These are phyloP conservation scores for Entelexis sorbosivorans DNA, from an alignment of 1,139 yeast species.

Conservation along the genomic window DNA sequence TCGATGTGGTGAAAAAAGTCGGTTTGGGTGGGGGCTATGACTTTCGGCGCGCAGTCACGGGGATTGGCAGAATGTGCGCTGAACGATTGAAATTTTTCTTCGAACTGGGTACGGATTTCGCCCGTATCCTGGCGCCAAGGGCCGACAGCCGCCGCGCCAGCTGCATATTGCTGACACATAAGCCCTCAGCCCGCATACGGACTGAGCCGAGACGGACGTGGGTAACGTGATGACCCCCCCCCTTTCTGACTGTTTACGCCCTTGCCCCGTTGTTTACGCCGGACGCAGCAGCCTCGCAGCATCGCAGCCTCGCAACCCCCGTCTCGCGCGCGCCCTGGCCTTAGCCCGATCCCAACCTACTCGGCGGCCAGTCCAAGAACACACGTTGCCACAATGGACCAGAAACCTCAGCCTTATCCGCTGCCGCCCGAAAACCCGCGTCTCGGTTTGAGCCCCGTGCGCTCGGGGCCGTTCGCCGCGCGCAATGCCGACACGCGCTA, in stretches of 20 bases:
- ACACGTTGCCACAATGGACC: not conserved
- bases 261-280: not conserved
- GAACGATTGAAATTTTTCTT: conserved; percentile 1
- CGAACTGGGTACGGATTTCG: not conserved
- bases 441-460: conserved; percentile 23
- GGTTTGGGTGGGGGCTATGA: conserved; percentile 6
- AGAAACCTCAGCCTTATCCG: conserved; percentile 19
- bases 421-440: conserved; percentile 20
- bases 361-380: not conserved
- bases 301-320: not conserved
- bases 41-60: conserved; percentile 8
- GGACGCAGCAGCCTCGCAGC: not conserved
- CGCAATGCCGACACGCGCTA: conserved; percentile 28
- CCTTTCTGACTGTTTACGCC: conserved; percentile 7
- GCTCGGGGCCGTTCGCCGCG: conserved; percentile 25
- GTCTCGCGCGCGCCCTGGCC: not conserved
- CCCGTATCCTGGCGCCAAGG: not conserved
- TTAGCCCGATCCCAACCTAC: not conserved
- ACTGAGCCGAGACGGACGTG: no score
- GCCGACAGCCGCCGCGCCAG: not conserved
- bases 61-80: conserved; percentile 5
- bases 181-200: conserved; percentile 7
- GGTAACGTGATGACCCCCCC: no score
- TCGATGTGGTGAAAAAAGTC: conserved; percentile 14
- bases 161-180: conserved; percentile 1